phyloP scores from a whole-genome alignment of 1,139 yeast genomes.

The Suhomyces choctaworum region DNA sequence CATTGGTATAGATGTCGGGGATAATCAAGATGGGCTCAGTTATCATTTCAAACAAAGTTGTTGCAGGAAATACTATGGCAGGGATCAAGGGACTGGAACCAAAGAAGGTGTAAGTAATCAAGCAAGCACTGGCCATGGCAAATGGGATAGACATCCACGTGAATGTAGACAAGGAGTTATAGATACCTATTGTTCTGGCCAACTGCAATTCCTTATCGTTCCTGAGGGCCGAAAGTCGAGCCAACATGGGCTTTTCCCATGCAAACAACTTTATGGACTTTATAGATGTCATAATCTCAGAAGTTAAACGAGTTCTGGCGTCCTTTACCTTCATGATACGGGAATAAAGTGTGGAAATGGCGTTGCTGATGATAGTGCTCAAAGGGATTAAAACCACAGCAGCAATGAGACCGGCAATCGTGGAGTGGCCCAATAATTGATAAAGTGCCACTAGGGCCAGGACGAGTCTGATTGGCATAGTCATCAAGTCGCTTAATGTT shows the following conservation, averaged over 20 bases:
- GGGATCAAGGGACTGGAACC: conserved; percentile 34
- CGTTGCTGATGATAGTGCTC: conserved; percentile 31
- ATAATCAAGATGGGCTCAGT: conserved; percentile 37
- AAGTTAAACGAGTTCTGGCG: conserved; percentile 37
- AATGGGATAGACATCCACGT: conserved; percentile 43
- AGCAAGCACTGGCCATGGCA: conserved; percentile 35
- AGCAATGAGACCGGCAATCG: conserved; percentile 37
- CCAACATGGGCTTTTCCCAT: conserved; percentile 44
- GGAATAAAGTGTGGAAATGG: conserved; percentile 28
- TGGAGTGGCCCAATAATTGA: conserved; percentile 34
- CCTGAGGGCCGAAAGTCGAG: conserved; percentile 34
- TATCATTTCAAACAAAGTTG: conserved; percentile 37
- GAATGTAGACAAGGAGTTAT: conserved; percentile 32
- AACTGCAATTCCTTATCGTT: conserved; percentile 36
- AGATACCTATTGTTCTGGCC: conserved; percentile 33
- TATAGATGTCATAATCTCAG: conserved; percentile 41
- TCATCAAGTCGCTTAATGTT: conserved; percentile 27
- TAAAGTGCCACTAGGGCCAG: conserved; percentile 31
- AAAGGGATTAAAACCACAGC: conserved; percentile 37
- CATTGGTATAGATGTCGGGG: conserved; percentile 31
- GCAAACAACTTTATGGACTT: conserved; percentile 43
- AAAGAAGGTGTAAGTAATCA: conserved; percentile 28
- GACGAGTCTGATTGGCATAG: conserved; percentile 33
- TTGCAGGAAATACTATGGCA: conserved; percentile 40
- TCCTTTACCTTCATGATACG: conserved; percentile 35